Conservation (phyloP, 2,329 filamentous ascomycete species). For the Tetracladium maxilliforme region DNA sequence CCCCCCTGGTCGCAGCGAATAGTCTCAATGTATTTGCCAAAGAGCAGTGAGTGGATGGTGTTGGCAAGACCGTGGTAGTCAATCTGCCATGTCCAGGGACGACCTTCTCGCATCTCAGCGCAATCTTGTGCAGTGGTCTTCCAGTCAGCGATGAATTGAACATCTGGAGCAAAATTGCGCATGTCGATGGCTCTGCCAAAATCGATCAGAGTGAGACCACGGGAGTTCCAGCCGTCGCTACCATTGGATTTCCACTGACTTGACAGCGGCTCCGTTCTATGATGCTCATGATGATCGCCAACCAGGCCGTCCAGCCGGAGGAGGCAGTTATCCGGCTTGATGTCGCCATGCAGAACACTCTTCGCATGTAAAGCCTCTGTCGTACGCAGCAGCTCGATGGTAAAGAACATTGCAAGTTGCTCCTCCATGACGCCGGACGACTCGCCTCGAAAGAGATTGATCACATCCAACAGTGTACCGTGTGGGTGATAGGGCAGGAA, state of each 20-base stretch:
- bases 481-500: constrained; percentile 78
- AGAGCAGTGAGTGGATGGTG: constrained; percentile 76
- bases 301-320: constrained; percentile 57
- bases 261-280: constrained; percentile 34
- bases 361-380: constrained; percentile 74
- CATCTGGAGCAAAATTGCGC: constrained; percentile 61
- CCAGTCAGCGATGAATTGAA: constrained; percentile 93
- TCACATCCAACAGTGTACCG: constrained; percentile 85
- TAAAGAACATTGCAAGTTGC: constrained; percentile 85
- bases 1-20: constrained; percentile 35
- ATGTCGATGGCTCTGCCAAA: constrained; percentile 93
- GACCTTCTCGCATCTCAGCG: constrained; percentile 83
- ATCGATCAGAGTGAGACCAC: constrained; percentile 80
- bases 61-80: constrained; percentile 91
- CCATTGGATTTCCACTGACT: constrained; percentile 61
- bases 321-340: constrained; percentile 92
- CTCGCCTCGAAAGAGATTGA: constrained; percentile 72
- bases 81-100: constrained; percentile 95
- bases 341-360: constrained; percentile 75
- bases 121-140: constrained; percentile 78
- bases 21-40: constrained; percentile 90
- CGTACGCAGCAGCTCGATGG: constrained; percentile 79
- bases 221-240: constrained; percentile 59
- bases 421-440: constrained; percentile 72
- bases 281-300: no score